Conservation (phyloP, 495 filamentous ascomycete genomes). For the Daldinia grandis region DNA sequence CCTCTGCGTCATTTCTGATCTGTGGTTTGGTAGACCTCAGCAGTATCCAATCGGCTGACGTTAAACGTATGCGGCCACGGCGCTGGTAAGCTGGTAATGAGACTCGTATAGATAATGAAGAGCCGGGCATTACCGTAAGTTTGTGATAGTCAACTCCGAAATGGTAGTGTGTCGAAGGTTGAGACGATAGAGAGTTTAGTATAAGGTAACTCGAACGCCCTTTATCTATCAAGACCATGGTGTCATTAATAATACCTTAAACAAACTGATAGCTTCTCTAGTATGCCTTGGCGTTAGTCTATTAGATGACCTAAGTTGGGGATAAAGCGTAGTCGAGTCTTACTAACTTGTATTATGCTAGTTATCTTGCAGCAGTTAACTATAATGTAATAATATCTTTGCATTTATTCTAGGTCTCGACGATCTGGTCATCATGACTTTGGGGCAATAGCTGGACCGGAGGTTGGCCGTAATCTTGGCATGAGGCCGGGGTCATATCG, state of each 20-base stretch:
- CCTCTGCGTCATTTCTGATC: constrained; percentile 17
- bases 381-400: background rate
- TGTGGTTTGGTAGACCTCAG: background rate
- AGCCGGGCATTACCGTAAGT: constrained; percentile 12
- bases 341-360: background rate
- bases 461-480: background rate
- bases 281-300: constrained; percentile 9
- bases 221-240: constrained; percentile 17
- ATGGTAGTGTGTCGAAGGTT: background rate
- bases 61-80: background rate
- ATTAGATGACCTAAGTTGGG: background rate
- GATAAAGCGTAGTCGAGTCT: background rate
- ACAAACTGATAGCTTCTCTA: constrained; percentile 17
- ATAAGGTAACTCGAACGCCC: constrained; percentile 2
- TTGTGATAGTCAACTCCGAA: constrained; percentile 7
- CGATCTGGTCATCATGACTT: background rate
- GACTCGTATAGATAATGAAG: constrained; percentile 2
- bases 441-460: background rate
- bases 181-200: constrained; percentile 10
- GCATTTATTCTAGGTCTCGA: background rate
- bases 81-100: constrained; percentile 8
- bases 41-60: background rate
- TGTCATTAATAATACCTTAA: constrained; percentile 34
- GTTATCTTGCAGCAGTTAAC: background rate
- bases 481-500: background rate